Evolutionary conservation across 192 early-diverging fungal species (phyloP).

Genomic region (Coemansia sp.): DNA sequence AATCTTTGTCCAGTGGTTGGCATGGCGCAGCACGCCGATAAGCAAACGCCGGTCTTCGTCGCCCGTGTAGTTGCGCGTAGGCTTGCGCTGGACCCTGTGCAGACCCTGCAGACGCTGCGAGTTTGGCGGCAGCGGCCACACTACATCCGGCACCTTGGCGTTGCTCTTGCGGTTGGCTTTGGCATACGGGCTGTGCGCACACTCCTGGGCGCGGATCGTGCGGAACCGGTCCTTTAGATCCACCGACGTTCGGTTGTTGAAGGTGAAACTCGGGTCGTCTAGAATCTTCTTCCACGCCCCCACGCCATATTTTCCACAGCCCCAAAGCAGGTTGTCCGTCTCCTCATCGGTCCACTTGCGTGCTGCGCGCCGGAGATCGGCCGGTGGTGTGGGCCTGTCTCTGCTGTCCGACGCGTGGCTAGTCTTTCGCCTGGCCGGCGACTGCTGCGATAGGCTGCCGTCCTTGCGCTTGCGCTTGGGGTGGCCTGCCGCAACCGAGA

Average conservation of each 20-base stretch:
- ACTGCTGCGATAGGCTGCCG: neutral
- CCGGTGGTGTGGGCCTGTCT: neutral
- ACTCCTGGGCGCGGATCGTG: slow-evolving; percentile 47
- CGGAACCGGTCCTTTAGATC: slow-evolving; percentile 49
- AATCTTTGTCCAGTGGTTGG: slow-evolving; percentile 48
- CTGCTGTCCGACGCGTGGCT: slow-evolving; percentile 15
- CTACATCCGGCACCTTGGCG: slow-evolving; percentile 44
- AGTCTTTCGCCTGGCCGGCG: slow-evolving; percentile 24
- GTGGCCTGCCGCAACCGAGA: too few relatives aligned
- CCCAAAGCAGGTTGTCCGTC: slow-evolving; percentile 33
- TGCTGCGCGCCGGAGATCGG: slow-evolving; percentile 32
- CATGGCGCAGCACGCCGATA: slow-evolving; percentile 39
- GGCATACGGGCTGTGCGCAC: slow-evolving; percentile 30
- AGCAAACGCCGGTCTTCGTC: slow-evolving; percentile 46
- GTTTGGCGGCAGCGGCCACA: slow-evolving; percentile 46
- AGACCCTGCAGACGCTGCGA: slow-evolving; percentile 47
- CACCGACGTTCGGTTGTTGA: slow-evolving; percentile 48
- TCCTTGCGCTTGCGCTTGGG: slow-evolving; percentile 39
- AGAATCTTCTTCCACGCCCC: slow-evolving; percentile 51
- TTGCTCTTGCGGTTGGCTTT: slow-evolving; percentile 15
- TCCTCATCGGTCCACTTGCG: slow-evolving; percentile 48
- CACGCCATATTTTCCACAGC: slow-evolving; percentile 43
- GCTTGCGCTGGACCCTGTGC: slow-evolving; percentile 46
- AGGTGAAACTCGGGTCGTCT: slow-evolving; percentile 35
- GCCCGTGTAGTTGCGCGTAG: slow-evolving; percentile 45